Evolutionary conservation across 2,329 filamentous ascomycete genomes (phyloP), one percentile per base, ranked within the genome.

Genomic region (Torrubiella hemipterigena): DNA sequence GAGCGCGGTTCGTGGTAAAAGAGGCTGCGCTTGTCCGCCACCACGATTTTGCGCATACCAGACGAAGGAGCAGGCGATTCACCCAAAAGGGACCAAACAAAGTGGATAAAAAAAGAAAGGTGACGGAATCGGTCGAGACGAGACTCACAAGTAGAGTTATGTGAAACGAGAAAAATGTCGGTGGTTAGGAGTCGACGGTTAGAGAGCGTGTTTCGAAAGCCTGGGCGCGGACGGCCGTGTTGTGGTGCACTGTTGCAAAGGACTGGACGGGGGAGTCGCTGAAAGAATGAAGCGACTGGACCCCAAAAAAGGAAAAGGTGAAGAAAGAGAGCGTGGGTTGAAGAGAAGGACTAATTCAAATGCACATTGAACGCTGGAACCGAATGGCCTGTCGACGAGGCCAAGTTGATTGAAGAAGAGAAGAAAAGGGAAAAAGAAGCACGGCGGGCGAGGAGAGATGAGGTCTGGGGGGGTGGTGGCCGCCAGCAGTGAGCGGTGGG

Each of bases 241-340:
- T 27, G 34, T 38, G 34, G 29, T n/a, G n/a, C n/a, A n/a, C n/a
- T n/a, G n/a, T 31, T 24, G 35, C 31, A 41, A 56, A 54, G 42
- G 54, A 56, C 47, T 47, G 58, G 58, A 57, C 56, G 54, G 52
- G 55, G 47, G 50, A 44, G 43, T 48, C 39, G 46, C 44, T 43
- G 38, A 50, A 51, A 45, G 48, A 49, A 48, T 46, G 47, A 42
- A 48, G 43, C 46, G 45, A 45, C 29, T 37, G 37, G 40, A 44
- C 48, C 43, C 28, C 51, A 46, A 42, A 44, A 39, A 14, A 42
- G 47, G 16, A 17, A 48, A 31, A 42, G 43, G 17, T 42, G 32
- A 38, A 42, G 38, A 31, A 35, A 41, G 44, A 41, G 40, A 42
- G n/a, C n/a, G n/a, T n/a, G n/a, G n/a, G n/a, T n/a, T n/a, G n/a